These are phyloP conservation scores for Dactylellina sp. DNA, from an alignment of 2,329 filamentous ascomycete species.

Conservation along the genomic window DNA sequence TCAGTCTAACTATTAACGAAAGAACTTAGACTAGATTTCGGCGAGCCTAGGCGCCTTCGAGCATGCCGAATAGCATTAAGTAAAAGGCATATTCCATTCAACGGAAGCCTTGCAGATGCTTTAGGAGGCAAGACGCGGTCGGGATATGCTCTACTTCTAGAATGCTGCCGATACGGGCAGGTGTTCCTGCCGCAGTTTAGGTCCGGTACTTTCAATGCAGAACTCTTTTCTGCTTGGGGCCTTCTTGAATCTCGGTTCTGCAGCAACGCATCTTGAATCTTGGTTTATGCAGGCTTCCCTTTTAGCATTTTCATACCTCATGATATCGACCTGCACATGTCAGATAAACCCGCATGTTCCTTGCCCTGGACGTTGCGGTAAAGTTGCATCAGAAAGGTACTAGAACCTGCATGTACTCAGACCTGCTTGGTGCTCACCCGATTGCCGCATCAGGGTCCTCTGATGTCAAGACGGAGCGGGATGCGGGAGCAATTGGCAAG, in stretches of 20 bases:
- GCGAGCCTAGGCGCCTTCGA: not conserved
- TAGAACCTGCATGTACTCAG: constrained; percentile 14
- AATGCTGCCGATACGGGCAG: constrained; percentile 38
- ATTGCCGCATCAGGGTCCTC: constrained; percentile 53
- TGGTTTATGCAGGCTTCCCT: constrained; percentile 14
- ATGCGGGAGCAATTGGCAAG: constrained; percentile 31
- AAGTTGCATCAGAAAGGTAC: constrained; percentile 14
- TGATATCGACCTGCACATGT: constrained; percentile 30
- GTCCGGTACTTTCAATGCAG: constrained; percentile 12
- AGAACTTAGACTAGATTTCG: not conserved
- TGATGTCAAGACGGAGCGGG: constrained; percentile 24
- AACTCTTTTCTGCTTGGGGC: not conserved
- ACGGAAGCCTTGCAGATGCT: not conserved
- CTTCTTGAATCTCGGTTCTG: constrained; percentile 31
- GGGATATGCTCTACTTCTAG: constrained; percentile 15
- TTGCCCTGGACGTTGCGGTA: not conserved
- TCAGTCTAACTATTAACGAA: not conserved
- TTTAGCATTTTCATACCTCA: constrained; percentile 4
- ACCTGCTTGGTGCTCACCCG: constrained; percentile 37
- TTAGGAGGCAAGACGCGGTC: not conserved
- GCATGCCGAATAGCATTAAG: not conserved
- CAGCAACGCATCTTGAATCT: constrained; percentile 31
- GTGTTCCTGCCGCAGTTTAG: constrained; percentile 40
- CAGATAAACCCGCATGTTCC: constrained; percentile 32
- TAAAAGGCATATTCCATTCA: not conserved